Evolutionary conservation across 345 rosid species (phyloP).

Genomic region (Ailanthus altissimus): DNA sequence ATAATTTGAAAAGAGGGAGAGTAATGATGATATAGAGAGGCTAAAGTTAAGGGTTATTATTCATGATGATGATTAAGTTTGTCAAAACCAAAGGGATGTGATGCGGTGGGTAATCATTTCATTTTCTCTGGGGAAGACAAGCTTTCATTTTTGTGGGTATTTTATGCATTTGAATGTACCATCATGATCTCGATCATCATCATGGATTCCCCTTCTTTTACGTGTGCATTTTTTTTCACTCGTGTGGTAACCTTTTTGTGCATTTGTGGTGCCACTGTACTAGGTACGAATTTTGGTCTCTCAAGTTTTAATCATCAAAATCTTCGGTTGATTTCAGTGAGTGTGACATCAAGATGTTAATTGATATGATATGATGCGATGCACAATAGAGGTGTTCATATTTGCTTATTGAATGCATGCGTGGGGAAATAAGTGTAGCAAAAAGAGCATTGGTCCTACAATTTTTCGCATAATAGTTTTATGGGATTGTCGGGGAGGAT

Average conservation of each 20-base stretch:
- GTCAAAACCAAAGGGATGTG: conserved; percentile 34
- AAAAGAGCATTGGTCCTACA: too few relatives aligned
- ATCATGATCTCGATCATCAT: conserved; percentile 29
- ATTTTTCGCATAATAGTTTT: too few relatives aligned
- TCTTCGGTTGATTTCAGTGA: not conserved
- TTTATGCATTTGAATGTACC: not conserved
- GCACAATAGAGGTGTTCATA: too few relatives aligned
- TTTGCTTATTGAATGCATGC: too few relatives aligned
- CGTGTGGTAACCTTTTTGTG: not conserved
- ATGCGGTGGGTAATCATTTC: conserved; percentile 51
- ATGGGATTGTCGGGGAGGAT: too few relatives aligned
- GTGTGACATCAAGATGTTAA: not conserved
- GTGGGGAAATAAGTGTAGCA: too few relatives aligned
- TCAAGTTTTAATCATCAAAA: not conserved
- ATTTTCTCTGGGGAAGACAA: conserved; percentile 38
- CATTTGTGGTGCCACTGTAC: not conserved
- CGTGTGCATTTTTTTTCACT: conserved; percentile 29
- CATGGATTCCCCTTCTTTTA: conserved; percentile 39
- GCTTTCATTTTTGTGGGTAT: conserved; percentile 25
- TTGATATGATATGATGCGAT: too few relatives aligned
- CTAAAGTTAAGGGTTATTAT: conserved; percentile 28
- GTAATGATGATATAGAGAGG: conserved; percentile 29
- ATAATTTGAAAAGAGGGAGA: not conserved
- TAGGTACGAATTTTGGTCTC: not conserved
- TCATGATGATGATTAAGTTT: conserved; percentile 51